A percentile compares a stretch with the other conserved stretches of the same genome.
Conservation (phyloP, 1,139 yeast genomes). For the Ogataea hybrid region DNA sequence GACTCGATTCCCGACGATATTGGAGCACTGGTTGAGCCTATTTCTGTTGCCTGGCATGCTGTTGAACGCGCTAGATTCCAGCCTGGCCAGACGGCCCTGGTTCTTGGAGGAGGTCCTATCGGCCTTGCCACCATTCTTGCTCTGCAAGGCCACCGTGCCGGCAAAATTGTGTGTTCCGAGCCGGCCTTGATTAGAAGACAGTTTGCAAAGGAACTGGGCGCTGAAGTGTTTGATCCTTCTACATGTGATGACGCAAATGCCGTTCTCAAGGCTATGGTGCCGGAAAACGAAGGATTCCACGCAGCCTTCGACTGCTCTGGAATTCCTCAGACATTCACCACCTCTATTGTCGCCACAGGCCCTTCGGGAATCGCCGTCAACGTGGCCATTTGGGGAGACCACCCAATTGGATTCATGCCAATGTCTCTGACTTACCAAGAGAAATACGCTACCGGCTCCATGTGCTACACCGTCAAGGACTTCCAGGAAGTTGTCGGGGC, state of each 20-base stretch:
- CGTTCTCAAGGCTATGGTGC: conserved; percentile 39
- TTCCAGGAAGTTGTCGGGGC: conserved; percentile 39
- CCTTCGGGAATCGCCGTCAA: conserved; percentile 65
- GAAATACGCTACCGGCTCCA: conserved; percentile 40
- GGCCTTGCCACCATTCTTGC: conserved; percentile 58
- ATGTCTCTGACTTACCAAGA: conserved; percentile 42
- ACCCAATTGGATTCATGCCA: conserved; percentile 37
- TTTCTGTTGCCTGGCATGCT: conserved; percentile 62
- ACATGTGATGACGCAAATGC: conserved; percentile 36
- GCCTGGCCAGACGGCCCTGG: conserved; percentile 48
- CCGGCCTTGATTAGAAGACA: conserved; percentile 56
- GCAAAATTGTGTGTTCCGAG: conserved; percentile 55
- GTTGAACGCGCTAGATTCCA: conserved; percentile 43
- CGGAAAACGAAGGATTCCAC: conserved; percentile 53
- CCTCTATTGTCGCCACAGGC: conserved; percentile 50
- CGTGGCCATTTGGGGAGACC: conserved; percentile 57
- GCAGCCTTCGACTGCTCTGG: conserved; percentile 65
- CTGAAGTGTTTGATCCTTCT: conserved; percentile 47
- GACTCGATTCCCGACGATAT: conserved; percentile 47
- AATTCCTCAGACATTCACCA: conserved; percentile 49
- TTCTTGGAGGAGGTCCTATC: conserved; percentile 64
- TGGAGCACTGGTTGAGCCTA: conserved; percentile 56
- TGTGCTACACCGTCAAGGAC: conserved; percentile 40
- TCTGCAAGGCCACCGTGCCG: conserved; percentile 53
- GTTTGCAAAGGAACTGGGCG: conserved; percentile 51